These are phyloP conservation scores for Colletotrichum cordylinicola DNA, from an alignment of 2,329 filamentous ascomycete species.

Conservation along the genomic window DNA sequence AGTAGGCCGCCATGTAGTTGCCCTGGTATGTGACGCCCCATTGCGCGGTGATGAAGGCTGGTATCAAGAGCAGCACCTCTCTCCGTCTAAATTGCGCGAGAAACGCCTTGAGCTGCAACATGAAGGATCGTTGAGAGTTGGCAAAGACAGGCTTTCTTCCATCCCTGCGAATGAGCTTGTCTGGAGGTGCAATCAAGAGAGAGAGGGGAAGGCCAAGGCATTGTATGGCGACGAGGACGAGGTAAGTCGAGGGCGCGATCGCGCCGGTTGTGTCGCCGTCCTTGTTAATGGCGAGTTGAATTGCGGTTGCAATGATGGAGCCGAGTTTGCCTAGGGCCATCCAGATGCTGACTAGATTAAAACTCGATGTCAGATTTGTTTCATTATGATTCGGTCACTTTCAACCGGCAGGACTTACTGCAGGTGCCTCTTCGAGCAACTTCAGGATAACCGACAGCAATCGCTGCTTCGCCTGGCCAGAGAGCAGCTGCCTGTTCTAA, in stretches of 20 bases:
- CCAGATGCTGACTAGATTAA: conserved; percentile 46
- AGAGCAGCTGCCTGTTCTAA: conserved; percentile 33
- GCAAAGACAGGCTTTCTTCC: conserved; percentile 27
- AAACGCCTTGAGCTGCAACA: conserved; percentile 1
- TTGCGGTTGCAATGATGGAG: conserved; percentile 56
- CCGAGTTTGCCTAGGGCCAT: conserved; percentile 57
- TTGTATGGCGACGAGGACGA: conserved; percentile 47
- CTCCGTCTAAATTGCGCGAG: neutral
- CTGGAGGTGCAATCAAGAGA: conserved; percentile 46
- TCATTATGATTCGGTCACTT: neutral
- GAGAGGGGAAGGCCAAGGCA: conserved; percentile 50
- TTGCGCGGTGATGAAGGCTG: conserved; percentile 22
- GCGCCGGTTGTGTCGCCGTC: conserved; percentile 45
- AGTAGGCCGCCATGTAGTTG: conserved; percentile 24
- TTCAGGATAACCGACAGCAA: conserved; percentile 36
- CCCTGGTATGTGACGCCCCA: conserved; percentile 25
- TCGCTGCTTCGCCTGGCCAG: conserved; percentile 40
- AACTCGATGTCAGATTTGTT: neutral
- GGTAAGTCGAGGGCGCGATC: conserved; percentile 46
- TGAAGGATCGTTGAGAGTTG: conserved; percentile 35
- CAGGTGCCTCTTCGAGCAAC: conserved; percentile 48
- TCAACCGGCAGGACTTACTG: conserved; percentile 21
- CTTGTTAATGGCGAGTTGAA: conserved; percentile 55
- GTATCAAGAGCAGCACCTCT: conserved; percentile 20
- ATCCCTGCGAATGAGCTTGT: conserved; percentile 48